phyloP scores from a whole-genome alignment of 164 flowering plant species.

The Magnolia kwangsiensis region DNA sequence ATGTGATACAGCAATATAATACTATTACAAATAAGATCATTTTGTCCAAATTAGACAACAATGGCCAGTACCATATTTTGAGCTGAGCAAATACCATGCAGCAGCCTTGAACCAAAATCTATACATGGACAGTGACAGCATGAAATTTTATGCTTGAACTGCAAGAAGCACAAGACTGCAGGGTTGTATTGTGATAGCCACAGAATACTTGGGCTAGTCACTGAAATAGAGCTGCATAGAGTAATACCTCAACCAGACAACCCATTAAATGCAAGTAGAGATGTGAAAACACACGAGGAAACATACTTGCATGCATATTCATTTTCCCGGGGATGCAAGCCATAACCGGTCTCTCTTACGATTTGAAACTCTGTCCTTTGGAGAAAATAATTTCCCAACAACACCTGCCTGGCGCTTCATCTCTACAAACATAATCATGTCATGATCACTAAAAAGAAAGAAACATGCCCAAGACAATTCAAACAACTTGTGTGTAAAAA shows the following conservation, averaged over 20 bases:
- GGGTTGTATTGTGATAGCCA: background rate
- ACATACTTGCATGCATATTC: conserved; percentile 13
- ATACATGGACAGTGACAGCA: too few relatives aligned
- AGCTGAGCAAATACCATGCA: too few relatives aligned
- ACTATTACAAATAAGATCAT: too few relatives aligned
- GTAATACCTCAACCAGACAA: background rate
- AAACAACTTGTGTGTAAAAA: too few relatives aligned
- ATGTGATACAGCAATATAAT: too few relatives aligned
- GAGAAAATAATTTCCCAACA: conserved; percentile 47
- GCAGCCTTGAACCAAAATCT: too few relatives aligned
- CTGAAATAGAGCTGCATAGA: background rate
- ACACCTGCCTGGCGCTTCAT: conserved; percentile 49
- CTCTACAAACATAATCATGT: conserved; percentile 25
- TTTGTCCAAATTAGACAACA: too few relatives aligned
- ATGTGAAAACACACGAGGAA: background rate
- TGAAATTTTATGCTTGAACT: too few relatives aligned
- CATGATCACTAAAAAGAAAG: background rate
- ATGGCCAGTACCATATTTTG: too few relatives aligned
- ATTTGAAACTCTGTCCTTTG: conserved; percentile 37
- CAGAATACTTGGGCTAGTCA: background rate
- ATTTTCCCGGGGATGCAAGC: conserved; percentile 50
- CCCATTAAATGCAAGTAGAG: background rate
- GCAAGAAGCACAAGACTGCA: background rate
- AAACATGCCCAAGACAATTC: background rate
- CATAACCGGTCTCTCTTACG: conserved; percentile 35